Evolutionary conservation across 176 grass and related monocot species (phyloP).

Genomic region (Elaeis guineensis): DNA sequence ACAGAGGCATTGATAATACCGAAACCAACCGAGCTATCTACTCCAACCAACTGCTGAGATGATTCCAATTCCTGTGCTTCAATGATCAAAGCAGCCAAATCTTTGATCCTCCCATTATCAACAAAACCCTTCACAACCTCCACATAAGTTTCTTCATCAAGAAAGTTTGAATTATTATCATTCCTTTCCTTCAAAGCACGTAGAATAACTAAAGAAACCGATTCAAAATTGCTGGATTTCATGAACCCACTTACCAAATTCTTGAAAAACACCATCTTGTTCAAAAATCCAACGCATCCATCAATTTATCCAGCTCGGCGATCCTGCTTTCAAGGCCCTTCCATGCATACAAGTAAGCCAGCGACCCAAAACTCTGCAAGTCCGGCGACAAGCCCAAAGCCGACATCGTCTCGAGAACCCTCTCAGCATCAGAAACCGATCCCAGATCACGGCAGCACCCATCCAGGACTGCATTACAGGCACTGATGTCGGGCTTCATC

Average conservation of each 20-base stretch:
- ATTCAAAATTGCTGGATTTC: constrained; percentile 48
- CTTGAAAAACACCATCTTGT: constrained; percentile 62
- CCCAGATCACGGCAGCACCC: constrained; percentile 65
- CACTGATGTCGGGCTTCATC: constrained; percentile 54
- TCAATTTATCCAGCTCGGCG: constrained; percentile 75
- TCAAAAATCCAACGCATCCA: constrained; percentile 51
- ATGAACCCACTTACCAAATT: constrained; percentile 71
- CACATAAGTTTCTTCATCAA: constrained; percentile 47
- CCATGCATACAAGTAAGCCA: constrained; percentile 85
- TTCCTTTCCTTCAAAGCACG: constrained; percentile 41
- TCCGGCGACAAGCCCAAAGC: constrained; percentile 57
- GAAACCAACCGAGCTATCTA: constrained; percentile 65
- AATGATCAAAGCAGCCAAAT: constrained; percentile 75
- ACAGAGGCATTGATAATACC: constrained; percentile 81
- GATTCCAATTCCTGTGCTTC: constrained; percentile 68
- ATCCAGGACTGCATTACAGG: constrained; percentile 67
- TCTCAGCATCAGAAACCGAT: constrained; percentile 57
- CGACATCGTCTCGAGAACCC: constrained; percentile 68
- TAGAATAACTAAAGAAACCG: constrained; percentile 48
- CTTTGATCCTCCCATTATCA: constrained; percentile 41
- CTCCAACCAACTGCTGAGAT: constrained; percentile 14
- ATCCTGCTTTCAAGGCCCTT: constrained; percentile 40
- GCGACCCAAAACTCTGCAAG: constrained; percentile 57
- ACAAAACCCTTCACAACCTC: constrained; percentile 54
- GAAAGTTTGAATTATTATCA: constrained; percentile 19